phyloP scores from a whole-genome alignment of 805 yeast genomes.

The Yamadazyma sp. region DNA sequence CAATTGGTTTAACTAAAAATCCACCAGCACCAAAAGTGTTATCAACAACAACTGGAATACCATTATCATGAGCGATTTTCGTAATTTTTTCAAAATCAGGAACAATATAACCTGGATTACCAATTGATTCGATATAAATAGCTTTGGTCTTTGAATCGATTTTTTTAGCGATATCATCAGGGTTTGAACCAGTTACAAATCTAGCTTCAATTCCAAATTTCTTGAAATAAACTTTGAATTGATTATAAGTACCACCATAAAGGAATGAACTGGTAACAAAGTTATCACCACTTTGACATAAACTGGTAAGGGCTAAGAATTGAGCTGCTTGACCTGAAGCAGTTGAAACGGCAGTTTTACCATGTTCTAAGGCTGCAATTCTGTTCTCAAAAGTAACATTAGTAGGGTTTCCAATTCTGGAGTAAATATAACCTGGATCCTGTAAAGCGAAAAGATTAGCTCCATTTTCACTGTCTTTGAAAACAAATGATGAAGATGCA shows the following conservation, averaged over 20 bases:
- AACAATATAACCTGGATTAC: conserved; percentile 88
- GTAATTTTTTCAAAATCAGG: conserved; percentile 84
- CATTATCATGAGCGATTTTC: conserved; percentile 77
- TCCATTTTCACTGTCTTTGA: conserved; percentile 86
- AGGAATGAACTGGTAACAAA: conserved; percentile 80
- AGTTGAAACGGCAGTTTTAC: conserved; percentile 85
- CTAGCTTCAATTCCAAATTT: conserved; percentile 82
- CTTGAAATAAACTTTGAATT: conserved; percentile 88
- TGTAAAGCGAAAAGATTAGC: conserved; percentile 85
- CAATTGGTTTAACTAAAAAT: conserved; percentile 75
- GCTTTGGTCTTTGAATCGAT: conserved; percentile 89
- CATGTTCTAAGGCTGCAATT: conserved; percentile 89
- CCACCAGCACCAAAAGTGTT: conserved; percentile 99
- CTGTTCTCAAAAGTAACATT: conserved; percentile 87
- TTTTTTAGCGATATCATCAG: conserved; percentile 66
- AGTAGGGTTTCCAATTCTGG: conserved; percentile 92
- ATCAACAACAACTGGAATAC: conserved; percentile 88
- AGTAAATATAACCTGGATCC: conserved; percentile 82
- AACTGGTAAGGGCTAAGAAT: conserved; percentile 73
- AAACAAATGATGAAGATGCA: conserved; percentile 86
- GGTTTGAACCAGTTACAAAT: conserved; percentile 79
- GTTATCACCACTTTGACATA: conserved; percentile 88
- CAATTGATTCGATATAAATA: conserved; percentile 83
- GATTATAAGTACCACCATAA: conserved; percentile 96
- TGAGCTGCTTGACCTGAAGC: conserved; percentile 98